Percentiles rank a stretch among this genome's conserved stretches.
Evolutionary conservation across 2,329 filamentous ascomycete species (phyloP).

Genomic region (Colletotrichum sp.): DNA sequence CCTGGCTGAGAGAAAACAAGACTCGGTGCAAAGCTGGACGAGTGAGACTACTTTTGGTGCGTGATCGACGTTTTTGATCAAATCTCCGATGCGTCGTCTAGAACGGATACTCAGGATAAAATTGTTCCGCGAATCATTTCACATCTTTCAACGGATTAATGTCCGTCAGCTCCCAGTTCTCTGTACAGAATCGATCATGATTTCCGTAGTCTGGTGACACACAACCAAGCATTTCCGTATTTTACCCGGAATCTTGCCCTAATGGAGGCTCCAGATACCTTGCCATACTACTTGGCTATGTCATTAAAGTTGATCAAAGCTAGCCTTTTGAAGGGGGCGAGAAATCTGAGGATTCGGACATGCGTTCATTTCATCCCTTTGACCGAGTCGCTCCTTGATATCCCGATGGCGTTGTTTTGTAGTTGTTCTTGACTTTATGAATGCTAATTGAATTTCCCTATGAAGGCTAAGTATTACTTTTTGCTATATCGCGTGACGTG

Average conservation of each 20-base stretch:
- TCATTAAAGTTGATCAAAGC: not conserved
- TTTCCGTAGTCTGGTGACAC: not conserved
- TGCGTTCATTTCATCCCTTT: not conserved
- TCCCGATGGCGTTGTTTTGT: not conserved
- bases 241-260: not conserved
- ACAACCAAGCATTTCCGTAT: not conserved
- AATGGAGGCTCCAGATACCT: not conserved
- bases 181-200: not conserved
- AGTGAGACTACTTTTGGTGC: not conserved
- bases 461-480: accelerated
- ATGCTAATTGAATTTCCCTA: accelerated
- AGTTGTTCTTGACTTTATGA: not conserved
- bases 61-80: not conserved
- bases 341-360: not conserved
- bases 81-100: not conserved
- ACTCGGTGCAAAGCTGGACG: not conserved
- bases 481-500: not conserved
- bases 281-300: not conserved
- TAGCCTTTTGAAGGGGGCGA: not conserved
- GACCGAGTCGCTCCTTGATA: not conserved
- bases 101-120: not conserved
- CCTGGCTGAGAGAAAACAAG: not conserved
- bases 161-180: not conserved
- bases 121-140: not conserved
- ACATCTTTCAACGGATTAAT: not conserved